phyloP scores from a whole-genome alignment of 257 asterid species.

The Solanum neorickii region DNA sequence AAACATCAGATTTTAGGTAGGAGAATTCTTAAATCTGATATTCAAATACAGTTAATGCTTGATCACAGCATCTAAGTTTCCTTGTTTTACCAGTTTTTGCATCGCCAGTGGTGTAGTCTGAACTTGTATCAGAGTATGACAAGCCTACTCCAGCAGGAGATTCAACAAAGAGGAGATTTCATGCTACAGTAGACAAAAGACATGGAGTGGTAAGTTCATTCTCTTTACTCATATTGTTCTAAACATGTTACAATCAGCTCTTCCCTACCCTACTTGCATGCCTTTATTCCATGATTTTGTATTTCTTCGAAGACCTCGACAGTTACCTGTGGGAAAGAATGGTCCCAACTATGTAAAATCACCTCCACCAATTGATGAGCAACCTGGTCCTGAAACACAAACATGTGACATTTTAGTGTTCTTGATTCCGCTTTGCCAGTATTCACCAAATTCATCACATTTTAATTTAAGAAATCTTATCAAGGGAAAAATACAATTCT shows the following conservation, averaged over 20 bases:
- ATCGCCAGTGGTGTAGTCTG: slow-evolving; percentile 68
- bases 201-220: neutral
- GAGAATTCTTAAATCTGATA: neutral
- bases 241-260: neutral
- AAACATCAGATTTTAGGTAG: neutral
- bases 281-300: slow-evolving; percentile 91
- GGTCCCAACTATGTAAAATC: slow-evolving; percentile 94
- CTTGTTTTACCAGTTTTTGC: slow-evolving; percentile 49
- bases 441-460: neutral
- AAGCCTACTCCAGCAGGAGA: slow-evolving; percentile 96
- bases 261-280: neutral
- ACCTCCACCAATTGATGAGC: slow-evolving; percentile 93
- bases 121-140: slow-evolving; percentile 88
- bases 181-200: slow-evolving; percentile 25
- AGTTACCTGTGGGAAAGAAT: slow-evolving; percentile 75
- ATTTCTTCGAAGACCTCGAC: slow-evolving; percentile 59
- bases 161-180: slow-evolving; percentile 81
- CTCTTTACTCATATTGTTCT: neutral
- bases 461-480: neutral
- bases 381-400: slow-evolving; percentile 70
- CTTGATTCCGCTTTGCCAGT: neutral
- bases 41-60: neutral
- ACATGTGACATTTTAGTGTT: neutral
- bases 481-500: neutral
- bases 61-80: neutral